Evolutionary conservation across 768 basidiomycete genomes (phyloP).

Genomic region (Artomyces pyxidatus): DNA sequence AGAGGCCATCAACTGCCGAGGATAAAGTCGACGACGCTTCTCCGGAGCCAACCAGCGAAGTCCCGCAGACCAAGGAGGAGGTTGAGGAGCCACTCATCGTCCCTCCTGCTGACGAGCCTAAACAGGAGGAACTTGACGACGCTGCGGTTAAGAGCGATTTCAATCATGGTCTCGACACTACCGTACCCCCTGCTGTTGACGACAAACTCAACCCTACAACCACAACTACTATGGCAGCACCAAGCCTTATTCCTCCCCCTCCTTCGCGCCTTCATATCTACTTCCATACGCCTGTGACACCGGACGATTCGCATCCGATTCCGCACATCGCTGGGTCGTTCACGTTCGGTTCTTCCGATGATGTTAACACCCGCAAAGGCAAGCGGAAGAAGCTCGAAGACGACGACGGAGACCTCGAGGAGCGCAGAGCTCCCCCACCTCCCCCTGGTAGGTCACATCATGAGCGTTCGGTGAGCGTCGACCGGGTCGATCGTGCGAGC

Average conservation of each 20-base stretch:
- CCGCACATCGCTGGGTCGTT: conserved; percentile 47
- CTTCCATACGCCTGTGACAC: conserved; percentile 83
- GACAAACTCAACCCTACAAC: no score
- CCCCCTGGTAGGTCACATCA: conserved; percentile 38
- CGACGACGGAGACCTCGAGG: conserved; percentile 75
- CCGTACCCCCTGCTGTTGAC: no score
- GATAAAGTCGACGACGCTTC: conserved; percentile 7
- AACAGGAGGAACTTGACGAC: conserved; percentile 1
- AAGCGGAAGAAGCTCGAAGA: conserved; percentile 88
- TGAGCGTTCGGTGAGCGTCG: conserved; percentile 38
- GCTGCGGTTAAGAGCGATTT: no score
- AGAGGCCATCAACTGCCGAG: conserved; percentile 26
- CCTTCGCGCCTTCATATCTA: conserved; percentile 85
- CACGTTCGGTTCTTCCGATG: conserved; percentile 37
- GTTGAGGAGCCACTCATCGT: background rate
- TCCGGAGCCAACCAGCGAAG: background rate
- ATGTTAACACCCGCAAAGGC: conserved; percentile 53
- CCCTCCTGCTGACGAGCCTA: background rate
- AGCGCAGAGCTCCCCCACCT: conserved; percentile 58
- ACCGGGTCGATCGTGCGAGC: conserved; percentile 48
- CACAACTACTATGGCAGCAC: conserved; percentile 17
- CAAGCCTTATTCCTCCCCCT: conserved; percentile 32
- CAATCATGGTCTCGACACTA: no score
- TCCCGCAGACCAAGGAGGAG: conserved; percentile 3
- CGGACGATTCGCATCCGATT: conserved; percentile 73